Evolutionary conservation across 208 protist species (phyloP), one percentile per base, ranked within the genome.

Genomic region (Angomonas desouzai): DNA sequence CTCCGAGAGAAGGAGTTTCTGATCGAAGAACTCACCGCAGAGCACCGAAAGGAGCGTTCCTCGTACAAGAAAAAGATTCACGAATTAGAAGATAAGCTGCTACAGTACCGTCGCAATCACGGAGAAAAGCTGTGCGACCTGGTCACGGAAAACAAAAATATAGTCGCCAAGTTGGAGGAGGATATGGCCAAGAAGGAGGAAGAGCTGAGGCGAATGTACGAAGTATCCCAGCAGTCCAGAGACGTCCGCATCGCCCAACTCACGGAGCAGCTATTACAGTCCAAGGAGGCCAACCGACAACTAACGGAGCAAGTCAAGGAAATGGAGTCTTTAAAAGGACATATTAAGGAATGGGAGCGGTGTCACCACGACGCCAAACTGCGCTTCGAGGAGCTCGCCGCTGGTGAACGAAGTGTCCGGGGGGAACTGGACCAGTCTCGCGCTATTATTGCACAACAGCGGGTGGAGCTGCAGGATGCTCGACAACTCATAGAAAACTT

Each of bases 211-310:
- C 43, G 58, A 0, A 59, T 85, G 22, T 85, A 85, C 60, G 66
- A 70, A 4, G 40, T 60, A 23, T 68, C 76, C 0, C 48, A 85
- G 32, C 79, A 89, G 30, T 62, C 78, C n/a, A 68, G 82, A 10
- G 82, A 89, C 45, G 61, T 89, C 30, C 82, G 82, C 22, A 65
- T 89, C 45, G 77, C 75, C 0, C 79, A 84, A 57, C 68, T 86
- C 1, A 77, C 75, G 0, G 76, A 86, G 28, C 62, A 76, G 38
- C 48, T 85, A 1, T 18, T 70, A n/a, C n/a, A 72, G 22, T n/a
- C 70, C 32, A 61, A 74, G 0, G 66, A 80, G 27, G 4, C 55
- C 16, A 61, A 66, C 25, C 28, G 36, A 27, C 1, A 48, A 22
- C 27, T 71, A 13, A 34, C 38, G 1, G 51, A 23, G 6, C 4